Evolutionary conservation across 2,329 filamentous ascomycete species (phyloP).

Genomic region (Alternaria arbusti): DNA sequence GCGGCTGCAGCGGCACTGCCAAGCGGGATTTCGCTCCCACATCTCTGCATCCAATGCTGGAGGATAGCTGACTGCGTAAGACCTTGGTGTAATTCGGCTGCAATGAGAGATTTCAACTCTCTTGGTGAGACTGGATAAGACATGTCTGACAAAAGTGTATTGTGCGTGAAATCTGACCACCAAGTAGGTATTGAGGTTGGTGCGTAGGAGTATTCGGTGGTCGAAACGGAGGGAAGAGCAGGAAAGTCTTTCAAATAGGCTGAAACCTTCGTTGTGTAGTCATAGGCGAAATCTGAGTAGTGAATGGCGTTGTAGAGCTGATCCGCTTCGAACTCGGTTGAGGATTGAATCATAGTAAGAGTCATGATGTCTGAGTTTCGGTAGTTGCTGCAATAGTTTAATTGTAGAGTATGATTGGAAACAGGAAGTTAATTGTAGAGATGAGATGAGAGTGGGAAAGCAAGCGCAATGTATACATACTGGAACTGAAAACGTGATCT

Average conservation of each 20-base stretch:
- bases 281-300: not conserved
- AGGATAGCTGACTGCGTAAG: slow-evolving; percentile 6
- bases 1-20: not conserved
- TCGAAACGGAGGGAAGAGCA: not conserved
- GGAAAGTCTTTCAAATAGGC: not conserved
- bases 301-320: not conserved
- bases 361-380: not conserved
- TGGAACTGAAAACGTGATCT: not conserved
- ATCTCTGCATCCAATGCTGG: not conserved
- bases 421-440: not conserved
- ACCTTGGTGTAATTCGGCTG: not conserved
- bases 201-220: not conserved
- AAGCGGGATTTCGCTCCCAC: not conserved
- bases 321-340: not conserved
- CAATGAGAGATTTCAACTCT: not conserved
- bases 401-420: not conserved
- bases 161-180: not conserved
- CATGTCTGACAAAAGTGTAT: not conserved
- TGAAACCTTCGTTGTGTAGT: not conserved
- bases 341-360: not conserved
- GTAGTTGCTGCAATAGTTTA: not conserved
- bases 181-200: not conserved
- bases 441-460: not conserved
- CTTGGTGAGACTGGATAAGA: not conserved
- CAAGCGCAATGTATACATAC: not conserved